Conservation (phyloP, 345 rosid species). For the Brassica nigra region DNA sequence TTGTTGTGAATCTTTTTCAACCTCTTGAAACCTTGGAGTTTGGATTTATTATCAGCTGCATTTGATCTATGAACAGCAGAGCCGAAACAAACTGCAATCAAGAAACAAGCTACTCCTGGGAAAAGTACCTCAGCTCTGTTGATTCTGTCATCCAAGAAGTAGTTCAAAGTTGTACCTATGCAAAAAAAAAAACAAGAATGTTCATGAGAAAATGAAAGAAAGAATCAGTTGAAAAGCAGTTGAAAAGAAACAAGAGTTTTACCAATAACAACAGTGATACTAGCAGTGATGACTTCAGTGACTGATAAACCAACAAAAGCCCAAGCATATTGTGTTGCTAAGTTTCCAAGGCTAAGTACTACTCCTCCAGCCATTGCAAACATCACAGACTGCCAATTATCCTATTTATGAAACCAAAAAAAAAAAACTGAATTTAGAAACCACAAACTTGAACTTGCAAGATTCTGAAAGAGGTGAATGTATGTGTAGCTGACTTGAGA, state of each 20-base stretch:
- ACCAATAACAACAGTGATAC: slow-evolving; percentile 84
- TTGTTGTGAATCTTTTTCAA: slow-evolving; percentile 27
- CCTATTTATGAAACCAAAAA: slow-evolving; percentile 38
- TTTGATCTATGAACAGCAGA: slow-evolving; percentile 80
- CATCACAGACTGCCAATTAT: slow-evolving; percentile 78
- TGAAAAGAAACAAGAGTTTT: neutral
- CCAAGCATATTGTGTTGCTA: slow-evolving; percentile 86
- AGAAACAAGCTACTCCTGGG: slow-evolving; percentile 80
- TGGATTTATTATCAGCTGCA: slow-evolving; percentile 67
- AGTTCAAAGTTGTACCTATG: slow-evolving; percentile 75
- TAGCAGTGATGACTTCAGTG: slow-evolving; percentile 70
- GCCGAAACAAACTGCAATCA: slow-evolving; percentile 79
- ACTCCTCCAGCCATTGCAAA: slow-evolving; percentile 89
- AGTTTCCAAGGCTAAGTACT: slow-evolving; percentile 80
- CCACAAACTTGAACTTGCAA: too few species aligned
- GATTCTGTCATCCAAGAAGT: slow-evolving; percentile 76
- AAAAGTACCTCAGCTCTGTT: slow-evolving; percentile 77
- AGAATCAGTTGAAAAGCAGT: neutral
- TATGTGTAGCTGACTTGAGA: slow-evolving; percentile 47
- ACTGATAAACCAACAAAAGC: slow-evolving; percentile 87
- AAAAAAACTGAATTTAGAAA: too few species aligned
- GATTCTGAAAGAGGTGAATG: neutral
- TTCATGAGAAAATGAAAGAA: neutral
- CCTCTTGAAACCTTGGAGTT: slow-evolving; percentile 41
- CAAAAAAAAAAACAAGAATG: neutral